These are phyloP conservation scores for Tillandsia fasciculata DNA, from an alignment of 176 grass and related monocot species.

Conservation along the genomic window DNA sequence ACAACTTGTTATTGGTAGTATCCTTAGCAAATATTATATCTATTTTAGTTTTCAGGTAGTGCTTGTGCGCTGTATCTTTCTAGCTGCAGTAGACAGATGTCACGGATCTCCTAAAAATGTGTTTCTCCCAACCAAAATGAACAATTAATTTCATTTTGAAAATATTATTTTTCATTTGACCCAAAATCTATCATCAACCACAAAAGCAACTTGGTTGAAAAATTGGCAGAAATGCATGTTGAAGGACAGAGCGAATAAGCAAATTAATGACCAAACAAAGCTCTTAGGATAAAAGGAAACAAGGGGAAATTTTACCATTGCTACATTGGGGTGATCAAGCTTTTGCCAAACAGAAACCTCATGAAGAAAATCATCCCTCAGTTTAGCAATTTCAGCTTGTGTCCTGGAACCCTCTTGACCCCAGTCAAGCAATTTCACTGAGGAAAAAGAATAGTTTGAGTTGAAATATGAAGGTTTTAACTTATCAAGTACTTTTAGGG, in stretches of 20 bases:
- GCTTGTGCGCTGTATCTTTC: too few species aligned
- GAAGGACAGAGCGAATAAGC: background rate
- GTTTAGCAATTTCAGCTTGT: conserved; percentile 66
- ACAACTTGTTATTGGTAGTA: too few species aligned
- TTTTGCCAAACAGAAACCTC: conserved; percentile 97
- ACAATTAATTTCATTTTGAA: background rate
- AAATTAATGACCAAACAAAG: background rate
- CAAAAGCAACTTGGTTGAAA: background rate
- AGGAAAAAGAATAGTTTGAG: conserved; percentile 13
- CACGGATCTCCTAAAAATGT: too few species aligned
- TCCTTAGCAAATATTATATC: too few species aligned
- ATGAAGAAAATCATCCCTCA: conserved; percentile 80
- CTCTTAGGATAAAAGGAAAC: background rate
- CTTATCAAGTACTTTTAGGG: too few species aligned
- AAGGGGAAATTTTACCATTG: conserved; percentile 42
- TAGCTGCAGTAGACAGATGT: too few species aligned
- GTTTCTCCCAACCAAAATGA: too few species aligned
- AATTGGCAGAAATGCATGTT: background rate
- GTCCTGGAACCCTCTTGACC: conserved; percentile 84
- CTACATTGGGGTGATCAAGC: conserved; percentile 96
- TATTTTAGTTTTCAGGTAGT: too few species aligned
- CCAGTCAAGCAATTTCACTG: conserved; percentile 99
- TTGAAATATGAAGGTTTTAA: conserved; percentile 13
- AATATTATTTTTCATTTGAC: background rate
- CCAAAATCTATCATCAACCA: background rate